Evolutionary conservation across 163 green algal species (phyloP).

Genomic region (Chloromonas sp.): DNA sequence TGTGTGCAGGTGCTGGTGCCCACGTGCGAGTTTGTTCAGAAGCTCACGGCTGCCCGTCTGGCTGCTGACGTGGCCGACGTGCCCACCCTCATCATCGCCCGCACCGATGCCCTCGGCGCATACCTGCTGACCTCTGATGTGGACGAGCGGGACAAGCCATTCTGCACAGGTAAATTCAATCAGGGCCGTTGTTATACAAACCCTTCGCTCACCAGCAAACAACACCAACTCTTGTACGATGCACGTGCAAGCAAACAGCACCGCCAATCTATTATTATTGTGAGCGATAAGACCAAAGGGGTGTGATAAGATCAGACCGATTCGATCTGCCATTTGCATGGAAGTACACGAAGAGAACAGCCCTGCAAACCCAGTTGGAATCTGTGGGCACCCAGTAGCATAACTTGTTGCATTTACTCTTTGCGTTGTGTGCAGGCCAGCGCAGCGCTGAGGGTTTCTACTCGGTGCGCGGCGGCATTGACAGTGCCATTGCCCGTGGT

Average conservation of each 20-base stretch:
- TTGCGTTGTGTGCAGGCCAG: conserved; percentile 33
- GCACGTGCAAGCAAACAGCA: neutral
- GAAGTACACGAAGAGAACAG: neutral
- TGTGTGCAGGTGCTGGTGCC: conserved; percentile 53
- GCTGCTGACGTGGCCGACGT: conserved; percentile 76
- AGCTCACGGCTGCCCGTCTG: conserved; percentile 72
- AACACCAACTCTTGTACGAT: neutral
- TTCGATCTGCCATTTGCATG: neutral
- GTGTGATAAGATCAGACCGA: too few species aligned
- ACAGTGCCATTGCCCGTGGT: conserved; percentile 72
- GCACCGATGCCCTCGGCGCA: conserved; percentile 75
- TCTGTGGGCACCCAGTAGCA: too few species aligned
- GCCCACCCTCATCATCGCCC: conserved; percentile 73
- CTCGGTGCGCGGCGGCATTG: conserved; percentile 65
- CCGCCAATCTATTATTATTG: too few species aligned
- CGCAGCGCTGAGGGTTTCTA: conserved; percentile 83
- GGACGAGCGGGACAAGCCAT: conserved; percentile 68
- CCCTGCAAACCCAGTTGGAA: too few species aligned
- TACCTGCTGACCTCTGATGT: conserved; percentile 81
- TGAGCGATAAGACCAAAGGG: too few species aligned
- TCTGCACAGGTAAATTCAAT: conserved; percentile 57
- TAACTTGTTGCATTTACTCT: too few species aligned
- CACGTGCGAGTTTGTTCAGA: conserved; percentile 63
- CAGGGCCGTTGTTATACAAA: neutral
- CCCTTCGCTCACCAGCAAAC: neutral